phyloP scores from a whole-genome alignment of 495 filamentous ascomycete species.

The Margaritispora aquatica region DNA sequence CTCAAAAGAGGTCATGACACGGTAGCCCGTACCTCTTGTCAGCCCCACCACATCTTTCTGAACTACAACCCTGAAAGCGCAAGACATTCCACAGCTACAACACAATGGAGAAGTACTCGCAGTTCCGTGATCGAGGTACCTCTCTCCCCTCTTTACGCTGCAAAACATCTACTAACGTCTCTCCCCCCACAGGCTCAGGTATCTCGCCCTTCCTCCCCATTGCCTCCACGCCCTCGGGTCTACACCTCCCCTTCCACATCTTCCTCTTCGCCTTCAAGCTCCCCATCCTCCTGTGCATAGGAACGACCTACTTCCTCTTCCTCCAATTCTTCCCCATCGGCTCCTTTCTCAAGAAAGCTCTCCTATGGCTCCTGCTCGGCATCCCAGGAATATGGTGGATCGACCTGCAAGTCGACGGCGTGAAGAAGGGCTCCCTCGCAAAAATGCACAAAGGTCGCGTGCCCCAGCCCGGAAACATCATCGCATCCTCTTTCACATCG shows the following conservation, averaged over 20 bases:
- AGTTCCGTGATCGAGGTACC: conserved; percentile 89
- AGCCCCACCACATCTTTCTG: neutral
- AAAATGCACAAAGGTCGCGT: conserved; percentile 59
- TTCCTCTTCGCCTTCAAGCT: conserved; percentile 78
- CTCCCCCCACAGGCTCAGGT: conserved; percentile 63
- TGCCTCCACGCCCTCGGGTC: conserved; percentile 48
- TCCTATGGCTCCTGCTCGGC: conserved; percentile 78
- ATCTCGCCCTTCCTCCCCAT: conserved; percentile 93
- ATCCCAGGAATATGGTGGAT: conserved; percentile 96
- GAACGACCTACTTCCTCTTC: conserved; percentile 66
- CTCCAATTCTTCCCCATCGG: conserved; percentile 87
- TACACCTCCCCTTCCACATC: conserved; percentile 55
- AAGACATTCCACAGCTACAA: too few relatives aligned
- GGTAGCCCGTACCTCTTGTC: neutral
- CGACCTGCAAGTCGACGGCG: conserved; percentile 91
- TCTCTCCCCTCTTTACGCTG: neutral
- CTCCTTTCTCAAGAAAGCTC: conserved; percentile 67
- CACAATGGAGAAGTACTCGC: conserved; percentile 93
- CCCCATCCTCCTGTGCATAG: conserved; percentile 65
- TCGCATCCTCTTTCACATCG: conserved; percentile 84
- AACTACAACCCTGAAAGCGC: neutral
- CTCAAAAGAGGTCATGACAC: conserved; percentile 2
- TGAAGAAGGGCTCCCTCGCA: conserved; percentile 69
- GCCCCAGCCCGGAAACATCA: conserved; percentile 65
- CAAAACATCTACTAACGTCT: conserved; percentile 8